Base-by-base conservation (phyloP, 306 rosid species). In the Sophora flavescens region DNA sequence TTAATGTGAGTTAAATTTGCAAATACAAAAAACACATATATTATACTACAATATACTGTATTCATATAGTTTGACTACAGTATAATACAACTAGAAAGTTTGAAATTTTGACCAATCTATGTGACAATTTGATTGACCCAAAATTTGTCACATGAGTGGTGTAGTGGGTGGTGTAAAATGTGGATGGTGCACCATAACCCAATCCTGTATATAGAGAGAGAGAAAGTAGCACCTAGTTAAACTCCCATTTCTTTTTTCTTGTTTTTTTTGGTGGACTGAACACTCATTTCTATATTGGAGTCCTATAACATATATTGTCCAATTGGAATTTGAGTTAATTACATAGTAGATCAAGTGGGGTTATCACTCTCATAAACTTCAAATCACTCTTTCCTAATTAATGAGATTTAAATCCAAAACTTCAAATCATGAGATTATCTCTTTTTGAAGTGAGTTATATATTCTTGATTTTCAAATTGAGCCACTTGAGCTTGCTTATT, bases 401-500 rank as follows among this genome's bases (percentile, higher is more conserved):
- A 13, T 28, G 22, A 13, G 18, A 14, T 18, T 13, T 60, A 32
- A 35, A 60, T 13, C 17, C 33, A 2, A 60, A 60, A 35, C 14
- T 60, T 14, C 66, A 7, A 38, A 38, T 50, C 50, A 64, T 18
- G 14, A 18, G 14, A 18, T n/a, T 18, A 10, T 17, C 15, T 45
- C 11, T 10, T 60, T 13, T 45, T 15, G 33, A 38, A 53, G 30
- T 38, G 17, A 73, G 33, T 30, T 30, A 12, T 0, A 13, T 15
- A 10, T 48, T 33, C 14, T 68, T 69, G 16, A 69, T 12, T 48
- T 17, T 11, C 48, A 33, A 16, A 3, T 14, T 11, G 50, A 47
- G 4, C 38, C 38, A 59, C 35, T 9, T 8, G 59, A 58, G 61
- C 47, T 62, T 73, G 48, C 28, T 73, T 60, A 8, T 51, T 74